Conservation (phyloP, 345 rosid genomes). For the thale cress (Arabidopsis thaliana) region DNA sequence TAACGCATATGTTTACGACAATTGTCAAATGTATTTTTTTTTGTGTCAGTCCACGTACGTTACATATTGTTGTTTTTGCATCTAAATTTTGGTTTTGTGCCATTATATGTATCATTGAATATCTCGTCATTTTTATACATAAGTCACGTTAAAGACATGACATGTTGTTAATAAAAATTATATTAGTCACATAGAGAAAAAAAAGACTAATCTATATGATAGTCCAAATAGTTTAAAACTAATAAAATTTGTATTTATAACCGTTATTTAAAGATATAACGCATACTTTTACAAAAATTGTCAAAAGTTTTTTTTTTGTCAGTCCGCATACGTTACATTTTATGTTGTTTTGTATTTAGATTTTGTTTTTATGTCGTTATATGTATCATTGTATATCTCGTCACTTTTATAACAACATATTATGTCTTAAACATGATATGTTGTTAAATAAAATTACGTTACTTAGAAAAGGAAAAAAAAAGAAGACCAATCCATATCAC, state of each 20-base stretch:
- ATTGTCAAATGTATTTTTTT: neutral
- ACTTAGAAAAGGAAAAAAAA: too few species aligned
- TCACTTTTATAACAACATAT: neutral
- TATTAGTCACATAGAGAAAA: too few species aligned
- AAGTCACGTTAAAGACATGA: neutral
- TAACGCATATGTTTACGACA: neutral
- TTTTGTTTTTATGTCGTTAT: neutral
- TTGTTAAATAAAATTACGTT: neutral
- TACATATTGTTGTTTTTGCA: neutral
- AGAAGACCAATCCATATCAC: neutral
- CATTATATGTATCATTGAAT: neutral
- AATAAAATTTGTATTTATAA: neutral
- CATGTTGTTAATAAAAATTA: neutral
- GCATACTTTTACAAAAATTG: neutral
- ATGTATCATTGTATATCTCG: neutral
- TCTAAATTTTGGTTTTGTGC: neutral
- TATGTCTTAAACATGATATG: neutral
- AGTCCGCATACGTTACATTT: neutral
- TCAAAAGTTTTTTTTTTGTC: neutral
- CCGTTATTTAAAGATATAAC: neutral
- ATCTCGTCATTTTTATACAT: neutral
- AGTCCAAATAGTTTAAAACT: neutral
- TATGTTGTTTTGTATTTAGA: neutral
- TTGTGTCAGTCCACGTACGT: neutral
- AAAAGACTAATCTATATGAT: too few species aligned